Conservation (phyloP, 257 asterid genomes). For the Orobanche coerulescens region DNA sequence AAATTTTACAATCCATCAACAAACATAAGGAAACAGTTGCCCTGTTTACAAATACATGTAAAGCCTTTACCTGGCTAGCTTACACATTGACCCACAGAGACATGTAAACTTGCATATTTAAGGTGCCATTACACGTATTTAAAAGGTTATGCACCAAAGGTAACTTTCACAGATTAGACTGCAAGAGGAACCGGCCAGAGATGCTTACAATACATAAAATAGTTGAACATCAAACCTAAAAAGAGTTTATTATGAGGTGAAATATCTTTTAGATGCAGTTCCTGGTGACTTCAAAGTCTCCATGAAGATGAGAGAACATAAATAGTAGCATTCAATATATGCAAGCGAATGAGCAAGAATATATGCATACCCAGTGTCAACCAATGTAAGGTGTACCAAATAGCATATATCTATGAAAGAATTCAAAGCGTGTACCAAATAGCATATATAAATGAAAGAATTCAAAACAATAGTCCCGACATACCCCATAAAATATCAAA, state of each 20-base stretch:
- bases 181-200: background rate
- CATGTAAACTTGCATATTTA: background rate
- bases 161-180: background rate
- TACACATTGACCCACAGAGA: background rate
- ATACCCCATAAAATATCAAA: too few relatives aligned
- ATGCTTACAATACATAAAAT: background rate
- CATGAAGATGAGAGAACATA: slow-evolving; percentile 4
- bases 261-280: background rate
- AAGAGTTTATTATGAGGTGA: background rate
- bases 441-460: background rate
- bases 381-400: background rate
- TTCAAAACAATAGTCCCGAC: background rate
- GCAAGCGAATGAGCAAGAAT: background rate
- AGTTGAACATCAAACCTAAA: background rate
- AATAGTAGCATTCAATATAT: background rate
- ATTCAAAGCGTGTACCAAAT: too few relatives aligned
- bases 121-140: background rate
- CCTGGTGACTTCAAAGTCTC: too few relatives aligned
- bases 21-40: background rate
- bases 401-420: too few relatives aligned
- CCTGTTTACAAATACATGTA: background rate
- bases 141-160: background rate
- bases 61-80: background rate
- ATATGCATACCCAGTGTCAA: background rate
- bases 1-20: background rate